These are phyloP conservation scores for Anthostomella pinea DNA, from an alignment of 2,329 filamentous ascomycete species.

Conservation along the genomic window DNA sequence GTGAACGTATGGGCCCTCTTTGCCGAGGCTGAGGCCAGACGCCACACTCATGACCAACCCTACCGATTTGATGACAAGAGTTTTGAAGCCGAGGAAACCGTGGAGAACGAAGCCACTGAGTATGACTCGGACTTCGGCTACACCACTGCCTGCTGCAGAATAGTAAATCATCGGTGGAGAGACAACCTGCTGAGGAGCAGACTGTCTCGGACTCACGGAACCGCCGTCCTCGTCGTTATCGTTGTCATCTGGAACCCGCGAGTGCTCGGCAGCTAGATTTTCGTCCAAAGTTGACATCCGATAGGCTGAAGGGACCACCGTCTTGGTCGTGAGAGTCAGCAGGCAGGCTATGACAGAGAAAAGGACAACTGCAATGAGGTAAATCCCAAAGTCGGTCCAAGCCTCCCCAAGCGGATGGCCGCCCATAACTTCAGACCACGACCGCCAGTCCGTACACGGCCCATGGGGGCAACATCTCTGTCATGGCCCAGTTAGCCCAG, in stretches of 20 bases:
- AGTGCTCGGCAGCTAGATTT: constrained; percentile 71
- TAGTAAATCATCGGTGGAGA: constrained; percentile 84
- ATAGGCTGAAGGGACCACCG: constrained; percentile 84
- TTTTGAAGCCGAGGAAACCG: constrained; percentile 87
- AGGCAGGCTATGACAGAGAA: constrained; percentile 72
- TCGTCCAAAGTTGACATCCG: constrained; percentile 88
- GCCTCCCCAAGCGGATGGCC: constrained; percentile 43
- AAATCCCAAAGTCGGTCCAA: constrained; percentile 77
- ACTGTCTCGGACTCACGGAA: constrained; percentile 40
- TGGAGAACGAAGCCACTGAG: constrained; percentile 97
- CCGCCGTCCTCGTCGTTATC: constrained; percentile 42
- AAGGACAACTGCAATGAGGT: constrained; percentile 66
- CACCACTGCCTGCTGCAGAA: constrained; percentile 90
- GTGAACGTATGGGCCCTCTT: constrained; percentile 95
- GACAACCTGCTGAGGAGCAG: constrained; percentile 21
- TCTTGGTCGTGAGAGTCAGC: constrained; percentile 87
- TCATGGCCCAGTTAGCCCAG: constrained; percentile 14
- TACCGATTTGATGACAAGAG: constrained; percentile 78
- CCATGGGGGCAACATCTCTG: constrained; percentile 55
- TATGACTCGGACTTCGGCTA: constrained; percentile 96
- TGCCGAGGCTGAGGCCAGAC: constrained; percentile 89
- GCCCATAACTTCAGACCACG: constrained; percentile 51
- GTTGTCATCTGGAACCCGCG: constrained; percentile 37
- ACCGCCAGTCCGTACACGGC: constrained; percentile 55
- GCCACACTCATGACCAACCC: constrained; percentile 85